Base-by-base conservation (phyloP, 768 basidiomycete species). In the Fomitopsis pulvina region DNA sequence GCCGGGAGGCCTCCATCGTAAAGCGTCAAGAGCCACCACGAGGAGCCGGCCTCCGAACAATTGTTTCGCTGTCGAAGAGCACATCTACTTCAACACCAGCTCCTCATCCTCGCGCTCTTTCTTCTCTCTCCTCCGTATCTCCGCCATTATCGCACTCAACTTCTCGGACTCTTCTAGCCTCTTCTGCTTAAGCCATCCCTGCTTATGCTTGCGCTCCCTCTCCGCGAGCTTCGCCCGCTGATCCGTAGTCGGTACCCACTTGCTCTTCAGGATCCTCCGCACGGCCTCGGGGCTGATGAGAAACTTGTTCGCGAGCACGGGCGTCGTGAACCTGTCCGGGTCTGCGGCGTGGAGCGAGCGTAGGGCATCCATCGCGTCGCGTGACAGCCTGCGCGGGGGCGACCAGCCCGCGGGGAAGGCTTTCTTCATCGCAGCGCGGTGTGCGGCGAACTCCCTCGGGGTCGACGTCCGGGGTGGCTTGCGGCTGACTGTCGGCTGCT, bases 221-320 rank as follows among this genome's bases (percentile, higher is more conserved):
- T 60, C 53, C 37, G 65, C 32, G 28, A 69, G n/a, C 52, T 53
- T 55, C 47, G 41, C 61, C 39, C 58, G 56, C 56, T 67, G 46
- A 41, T 69, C 71, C 27, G 52, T 52, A 22, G 63, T 56, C 25
- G 73, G 69, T 58, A 66, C 60, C 66, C 72, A 79, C 47, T 65
- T 68, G 57, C 71, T 73, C 58, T 63, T 68, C 41, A 80, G 57
- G 25, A 81, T 77, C 42, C 79, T 63, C 37, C 71, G 59, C 34
- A 79, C 74, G 2, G 76, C 76, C 63, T 81, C 80, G 24, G 71
- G 65, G 44, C 71, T 74, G 49, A 80, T 69, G 43, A 65, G 68
- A 62, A 80, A 81, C 55, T 67, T 67, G 37, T 71, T 57, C 4
- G 75, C 69, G 4, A 81, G 69, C 2, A 66, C 58, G 6, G 68